phyloP scores from a whole-genome alignment of 2,329 filamentous ascomycete species.

The Ceratocystis huliohia region DNA sequence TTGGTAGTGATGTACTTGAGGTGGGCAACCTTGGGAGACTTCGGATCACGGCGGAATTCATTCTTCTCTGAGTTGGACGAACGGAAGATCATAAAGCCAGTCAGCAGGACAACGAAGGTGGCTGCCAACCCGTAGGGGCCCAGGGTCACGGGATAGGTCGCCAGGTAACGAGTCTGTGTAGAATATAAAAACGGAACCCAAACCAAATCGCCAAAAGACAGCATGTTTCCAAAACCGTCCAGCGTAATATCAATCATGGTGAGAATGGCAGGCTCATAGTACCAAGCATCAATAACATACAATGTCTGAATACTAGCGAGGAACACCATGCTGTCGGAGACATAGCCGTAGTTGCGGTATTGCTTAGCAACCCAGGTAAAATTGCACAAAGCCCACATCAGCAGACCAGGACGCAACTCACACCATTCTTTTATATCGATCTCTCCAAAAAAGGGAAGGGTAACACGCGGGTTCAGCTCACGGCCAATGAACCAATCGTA shows the following conservation, averaged over 20 bases:
- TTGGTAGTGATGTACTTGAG: slow-evolving; percentile 78
- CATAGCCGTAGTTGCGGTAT: slow-evolving; percentile 68
- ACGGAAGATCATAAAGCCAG: slow-evolving; percentile 86
- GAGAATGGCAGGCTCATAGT: slow-evolving; percentile 77
- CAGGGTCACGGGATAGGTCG: slow-evolving; percentile 68
- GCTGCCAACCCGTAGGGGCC: slow-evolving; percentile 52
- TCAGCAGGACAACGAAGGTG: slow-evolving; percentile 53
- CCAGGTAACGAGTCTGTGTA: slow-evolving; percentile 71
- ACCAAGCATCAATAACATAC: slow-evolving; percentile 74
- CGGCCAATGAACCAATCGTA: slow-evolving; percentile 97
- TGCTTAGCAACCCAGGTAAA: slow-evolving; percentile 76
- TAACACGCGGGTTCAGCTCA: slow-evolving; percentile 80
- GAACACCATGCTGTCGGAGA: slow-evolving; percentile 77
- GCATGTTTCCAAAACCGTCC: slow-evolving; percentile 92
- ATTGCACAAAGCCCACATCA: slow-evolving; percentile 80
- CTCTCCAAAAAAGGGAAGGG: slow-evolving; percentile 65
- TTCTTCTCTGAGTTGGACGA: slow-evolving; percentile 94
- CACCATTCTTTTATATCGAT: slow-evolving; percentile 84
- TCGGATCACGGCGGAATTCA: slow-evolving; percentile 74
- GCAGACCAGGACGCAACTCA: slow-evolving; percentile 82
- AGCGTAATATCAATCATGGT: slow-evolving; percentile 91
- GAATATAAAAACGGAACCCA: slow-evolving; percentile 91
- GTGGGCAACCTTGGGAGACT: slow-evolving; percentile 64
- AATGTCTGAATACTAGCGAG: slow-evolving; percentile 64
- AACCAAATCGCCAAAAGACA: slow-evolving; percentile 79